Conservation (phyloP, 1,284 basidiomycete genomes). For the Taiwanofungus camphoratus region DNA sequence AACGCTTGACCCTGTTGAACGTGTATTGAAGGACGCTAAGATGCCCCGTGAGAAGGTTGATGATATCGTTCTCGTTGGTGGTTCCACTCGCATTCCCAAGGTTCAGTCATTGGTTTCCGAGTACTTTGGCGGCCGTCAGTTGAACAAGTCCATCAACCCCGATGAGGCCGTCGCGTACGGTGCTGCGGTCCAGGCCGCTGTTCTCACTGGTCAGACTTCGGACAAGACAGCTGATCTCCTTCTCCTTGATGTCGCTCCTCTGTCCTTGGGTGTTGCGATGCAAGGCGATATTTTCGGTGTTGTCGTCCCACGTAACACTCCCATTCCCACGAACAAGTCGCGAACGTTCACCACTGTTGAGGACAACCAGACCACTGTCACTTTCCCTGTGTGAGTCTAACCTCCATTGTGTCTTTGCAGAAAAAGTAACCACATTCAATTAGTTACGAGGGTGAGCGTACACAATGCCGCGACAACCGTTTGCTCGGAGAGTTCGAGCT, state of each 20-base stretch:
- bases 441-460: slow-evolving; percentile 95
- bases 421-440: slow-evolving; percentile 3
- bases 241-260: slow-evolving; percentile 92
- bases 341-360: slow-evolving; percentile 95
- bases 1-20: slow-evolving; percentile 97
- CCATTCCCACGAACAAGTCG: slow-evolving; percentile 96
- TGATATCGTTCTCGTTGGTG: slow-evolving; percentile 99
- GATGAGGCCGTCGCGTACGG: slow-evolving; percentile 95
- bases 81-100: slow-evolving; percentile 99
- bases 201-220: slow-evolving; percentile 93
- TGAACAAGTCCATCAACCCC: slow-evolving; percentile 99
- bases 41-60: slow-evolving; percentile 96
- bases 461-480: slow-evolving; percentile 95
- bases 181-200: slow-evolving; percentile 95
- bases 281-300: slow-evolving; percentile 97
- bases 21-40: slow-evolving; percentile 98
- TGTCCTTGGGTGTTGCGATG: slow-evolving; percentile 98
- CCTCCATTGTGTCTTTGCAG: neutral
- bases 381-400: slow-evolving; percentile 82
- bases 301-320: slow-evolving; percentile 95
- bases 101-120: slow-evolving; percentile 98
- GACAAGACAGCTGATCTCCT: slow-evolving; percentile 95
- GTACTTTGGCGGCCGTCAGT: slow-evolving; percentile 93
- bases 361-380: slow-evolving; percentile 98
- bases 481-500: slow-evolving; percentile 97